A percentile compares a stretch with the other conserved stretches of the same genome.
Conservation (phyloP, 2,329 filamentous ascomycete species). For the Lachnum nothofagi region DNA sequence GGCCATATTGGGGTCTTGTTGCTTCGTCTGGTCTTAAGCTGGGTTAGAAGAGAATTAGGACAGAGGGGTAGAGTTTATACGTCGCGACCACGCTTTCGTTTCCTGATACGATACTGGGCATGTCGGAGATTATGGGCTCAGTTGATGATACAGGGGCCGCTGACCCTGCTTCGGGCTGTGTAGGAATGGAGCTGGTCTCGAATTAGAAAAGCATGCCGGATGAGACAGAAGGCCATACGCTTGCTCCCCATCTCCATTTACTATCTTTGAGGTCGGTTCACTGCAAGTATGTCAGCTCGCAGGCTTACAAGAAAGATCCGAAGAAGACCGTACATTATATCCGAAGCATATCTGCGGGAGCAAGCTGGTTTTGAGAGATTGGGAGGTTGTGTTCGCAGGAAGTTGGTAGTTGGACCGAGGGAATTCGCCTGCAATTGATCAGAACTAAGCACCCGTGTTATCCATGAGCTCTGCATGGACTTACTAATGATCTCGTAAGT, state of each 20-base stretch:
- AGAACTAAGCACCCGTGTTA: background rate
- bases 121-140: no score
- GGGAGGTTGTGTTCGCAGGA: conserved; percentile 3
- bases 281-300: conserved; percentile 2
- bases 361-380: background rate
- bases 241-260: background rate
- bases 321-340: conserved; percentile 6
- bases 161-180: background rate
- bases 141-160: no score
- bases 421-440: conserved; percentile 18
- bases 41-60: conserved; percentile 5
- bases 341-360: conserved; percentile 9
- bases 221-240: conserved; percentile 3
- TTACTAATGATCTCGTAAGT: conserved; percentile 17
- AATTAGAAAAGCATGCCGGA: background rate
- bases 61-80: background rate
- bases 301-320: background rate
- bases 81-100: background rate
- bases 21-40: background rate
- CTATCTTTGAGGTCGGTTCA: background rate
- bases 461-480: background rate
- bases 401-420: conserved; percentile 7
- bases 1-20: conserved; percentile 2
- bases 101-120: no score
- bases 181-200: background rate